Evolutionary conservation across 73 alveolate genomes (phyloP).

Genomic region (Tetrahymena thermophila): DNA sequence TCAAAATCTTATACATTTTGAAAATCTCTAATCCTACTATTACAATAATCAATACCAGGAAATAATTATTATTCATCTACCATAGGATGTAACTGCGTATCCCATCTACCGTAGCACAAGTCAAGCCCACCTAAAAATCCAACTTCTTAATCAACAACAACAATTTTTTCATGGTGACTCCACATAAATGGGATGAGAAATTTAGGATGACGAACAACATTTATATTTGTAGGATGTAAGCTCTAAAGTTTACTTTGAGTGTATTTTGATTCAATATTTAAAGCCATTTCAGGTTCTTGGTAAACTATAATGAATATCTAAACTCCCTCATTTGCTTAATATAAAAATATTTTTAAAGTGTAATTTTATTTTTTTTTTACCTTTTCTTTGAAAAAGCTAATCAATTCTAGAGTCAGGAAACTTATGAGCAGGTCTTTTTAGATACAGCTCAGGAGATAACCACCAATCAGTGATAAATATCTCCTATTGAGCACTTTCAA

Average conservation of each 20-base stretch:
- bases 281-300: slow-evolving; percentile 58
- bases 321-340: slow-evolving; percentile 72
- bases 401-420: background rate
- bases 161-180: slow-evolving; percentile 92
- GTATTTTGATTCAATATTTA: slow-evolving; percentile 57
- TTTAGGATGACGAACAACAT: slow-evolving; percentile 71
- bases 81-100: slow-evolving; percentile 67
- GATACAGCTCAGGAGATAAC: slow-evolving; percentile 84
- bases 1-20: slow-evolving; percentile 50
- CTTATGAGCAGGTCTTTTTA: slow-evolving; percentile 65
- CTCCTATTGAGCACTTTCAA: slow-evolving; percentile 58
- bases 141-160: slow-evolving; percentile 70
- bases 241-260: slow-evolving; percentile 50
- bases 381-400: background rate
- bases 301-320: slow-evolving; percentile 61
- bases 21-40: slow-evolving; percentile 71
- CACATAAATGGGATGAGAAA: slow-evolving; percentile 58
- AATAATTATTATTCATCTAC: slow-evolving; percentile 55
- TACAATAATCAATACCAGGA: slow-evolving; percentile 83
- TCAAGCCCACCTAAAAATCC: slow-evolving; percentile 93
- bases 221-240: slow-evolving; percentile 69
- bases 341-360: background rate
- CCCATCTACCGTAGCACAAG: slow-evolving; percentile 89
- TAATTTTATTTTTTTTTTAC: background rate
- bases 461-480: slow-evolving; percentile 94